phyloP scores from a whole-genome alignment of 2,329 filamentous ascomycete species.

The Paraphaeosphaeria sporulosa region DNA sequence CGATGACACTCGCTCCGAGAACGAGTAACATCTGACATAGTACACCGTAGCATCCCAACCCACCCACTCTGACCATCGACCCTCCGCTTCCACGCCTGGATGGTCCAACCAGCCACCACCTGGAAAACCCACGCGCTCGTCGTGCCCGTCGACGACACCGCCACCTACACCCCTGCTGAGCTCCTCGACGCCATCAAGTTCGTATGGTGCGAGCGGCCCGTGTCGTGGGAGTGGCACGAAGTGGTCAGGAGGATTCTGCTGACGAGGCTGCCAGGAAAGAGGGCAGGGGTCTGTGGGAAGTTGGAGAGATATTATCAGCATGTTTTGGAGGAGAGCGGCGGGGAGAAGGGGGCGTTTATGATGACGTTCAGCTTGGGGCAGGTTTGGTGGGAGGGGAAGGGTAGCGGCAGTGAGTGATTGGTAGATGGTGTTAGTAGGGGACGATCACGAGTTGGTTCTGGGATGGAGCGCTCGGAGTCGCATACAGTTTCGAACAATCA shows the following conservation, averaged over 20 bases:
- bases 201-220: background rate
- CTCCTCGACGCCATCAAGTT: background rate
- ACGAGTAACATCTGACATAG: background rate
- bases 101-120: background rate
- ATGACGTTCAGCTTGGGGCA: background rate
- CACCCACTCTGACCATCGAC: background rate
- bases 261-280: background rate
- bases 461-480: too few species aligned
- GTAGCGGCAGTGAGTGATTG: too few species aligned
- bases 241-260: background rate
- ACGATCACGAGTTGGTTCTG: too few species aligned
- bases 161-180: background rate
- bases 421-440: too few species aligned
- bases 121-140: background rate
- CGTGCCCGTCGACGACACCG: background rate
- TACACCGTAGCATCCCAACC: background rate
- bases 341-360: background rate
- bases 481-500: too few species aligned
- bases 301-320: background rate
- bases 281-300: background rate
- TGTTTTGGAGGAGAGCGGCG: background rate
- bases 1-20: background rate
- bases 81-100: background rate
- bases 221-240: background rate
- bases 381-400: background rate